A percentile compares a stretch with the other conserved stretches of the same genome.
Conservation (phyloP, 192 early-diverging fungal species). For the Backusella psychrophila region DNA sequence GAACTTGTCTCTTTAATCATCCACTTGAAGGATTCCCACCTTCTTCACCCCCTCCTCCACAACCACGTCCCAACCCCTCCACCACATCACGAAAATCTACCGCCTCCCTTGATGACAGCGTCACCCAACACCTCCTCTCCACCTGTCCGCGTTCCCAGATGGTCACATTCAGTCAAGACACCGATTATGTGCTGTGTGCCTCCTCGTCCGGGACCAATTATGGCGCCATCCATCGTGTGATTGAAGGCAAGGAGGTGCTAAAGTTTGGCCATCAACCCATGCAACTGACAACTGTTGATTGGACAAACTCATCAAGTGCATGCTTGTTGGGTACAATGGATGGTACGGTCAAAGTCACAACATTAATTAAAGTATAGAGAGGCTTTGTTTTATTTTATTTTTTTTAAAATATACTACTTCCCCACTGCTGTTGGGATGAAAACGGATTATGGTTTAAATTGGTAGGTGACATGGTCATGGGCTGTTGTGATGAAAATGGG, state of each 20-base stretch:
- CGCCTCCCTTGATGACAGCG: conserved; percentile 9
- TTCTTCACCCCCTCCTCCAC: conserved; percentile 15
- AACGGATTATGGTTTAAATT: not conserved
- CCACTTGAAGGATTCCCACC: conserved; percentile 48
- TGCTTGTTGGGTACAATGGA: conserved; percentile 49
- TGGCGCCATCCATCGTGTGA: conserved; percentile 48
- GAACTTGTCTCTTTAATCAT: conserved; percentile 31
- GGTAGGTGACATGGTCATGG: not conserved
- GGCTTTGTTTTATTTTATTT: not conserved
- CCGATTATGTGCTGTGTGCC: conserved; percentile 50
- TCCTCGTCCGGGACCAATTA: conserved; percentile 2
- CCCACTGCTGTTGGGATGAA: conserved; percentile 9
- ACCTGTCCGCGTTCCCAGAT: conserved; percentile 41
- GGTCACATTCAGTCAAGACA: conserved; percentile 51
- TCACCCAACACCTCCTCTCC: conserved; percentile 24
- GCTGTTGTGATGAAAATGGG: not conserved
- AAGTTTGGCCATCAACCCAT: conserved; percentile 37
- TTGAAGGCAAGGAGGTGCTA: conserved; percentile 41
- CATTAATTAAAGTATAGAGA: conserved; percentile 41
- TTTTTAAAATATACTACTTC: conserved; percentile 13
- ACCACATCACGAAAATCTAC: not conserved
- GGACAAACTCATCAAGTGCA: conserved; percentile 48
- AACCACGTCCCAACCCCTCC: not conserved
- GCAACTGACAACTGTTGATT: conserved; percentile 50
- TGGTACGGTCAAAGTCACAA: conserved; percentile 53